Conservation (phyloP, 371 early-diverging fungal species). For the Basidiobolus meristosporus region DNA sequence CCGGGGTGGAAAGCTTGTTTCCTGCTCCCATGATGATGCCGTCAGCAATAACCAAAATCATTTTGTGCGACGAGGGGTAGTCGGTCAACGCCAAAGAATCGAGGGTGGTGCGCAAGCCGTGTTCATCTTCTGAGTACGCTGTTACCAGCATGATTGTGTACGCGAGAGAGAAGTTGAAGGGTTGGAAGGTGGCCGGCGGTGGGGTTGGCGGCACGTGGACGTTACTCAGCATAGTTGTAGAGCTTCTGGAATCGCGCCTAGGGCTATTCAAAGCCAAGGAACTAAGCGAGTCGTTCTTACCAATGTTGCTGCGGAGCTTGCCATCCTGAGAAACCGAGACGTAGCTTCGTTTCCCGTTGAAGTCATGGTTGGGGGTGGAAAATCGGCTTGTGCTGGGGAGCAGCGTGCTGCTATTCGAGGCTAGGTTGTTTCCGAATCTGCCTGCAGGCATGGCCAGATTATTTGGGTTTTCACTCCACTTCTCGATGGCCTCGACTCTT, state of each 20-base stretch:
- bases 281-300: too few relatives aligned
- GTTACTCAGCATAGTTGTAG: too few relatives aligned
- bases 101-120: conserved; percentile 79
- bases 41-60: conserved; percentile 81
- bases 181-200: too few relatives aligned
- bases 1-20: conserved; percentile 55
- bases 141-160: conserved; percentile 64
- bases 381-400: conserved; percentile 5
- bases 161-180: conserved; percentile 43
- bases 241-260: conserved; percentile 29
- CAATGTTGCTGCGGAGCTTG: too few relatives aligned
- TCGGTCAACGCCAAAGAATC: conserved; percentile 88
- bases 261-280: conserved; percentile 2
- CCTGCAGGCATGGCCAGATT: conserved; percentile 13
- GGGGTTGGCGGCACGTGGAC: too few relatives aligned
- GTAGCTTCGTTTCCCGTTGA: too few relatives aligned
- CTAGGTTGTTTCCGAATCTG: too few relatives aligned
- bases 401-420: background rate
- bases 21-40: conserved; percentile 68
- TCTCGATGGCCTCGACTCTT: conserved; percentile 29
- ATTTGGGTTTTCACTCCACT: conserved; percentile 31
- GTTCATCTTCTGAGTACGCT: conserved; percentile 82
- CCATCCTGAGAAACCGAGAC: background rate
- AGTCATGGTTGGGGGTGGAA: too few relatives aligned
- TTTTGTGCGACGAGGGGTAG: conserved; percentile 77